phyloP scores from a whole-genome alignment of 371 early-diverging fungal species.

The Mortierella sp. region DNA sequence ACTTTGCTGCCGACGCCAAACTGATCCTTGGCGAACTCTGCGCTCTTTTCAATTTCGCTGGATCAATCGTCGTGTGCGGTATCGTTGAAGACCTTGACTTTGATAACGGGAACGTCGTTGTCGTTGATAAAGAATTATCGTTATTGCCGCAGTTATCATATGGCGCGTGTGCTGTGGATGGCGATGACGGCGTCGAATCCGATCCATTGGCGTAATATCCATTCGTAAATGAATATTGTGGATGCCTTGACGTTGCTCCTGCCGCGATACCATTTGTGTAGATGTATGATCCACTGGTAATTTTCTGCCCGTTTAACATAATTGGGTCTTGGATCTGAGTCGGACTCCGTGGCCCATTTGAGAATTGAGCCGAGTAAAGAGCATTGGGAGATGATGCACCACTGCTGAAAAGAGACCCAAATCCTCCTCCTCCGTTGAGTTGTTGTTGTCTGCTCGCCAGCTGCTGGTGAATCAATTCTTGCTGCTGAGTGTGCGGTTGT shows the following conservation, averaged over 20 bases:
- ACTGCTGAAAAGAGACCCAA: constrained; percentile 31
- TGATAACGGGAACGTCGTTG: constrained; percentile 1
- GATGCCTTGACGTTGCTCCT: constrained; percentile 22
- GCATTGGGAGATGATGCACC: constrained; percentile 13
- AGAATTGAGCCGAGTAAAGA: constrained; percentile 10
- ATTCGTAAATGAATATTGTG: constrained; percentile 20
- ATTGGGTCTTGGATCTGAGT: constrained; percentile 45
- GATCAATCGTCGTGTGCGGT: constrained; percentile 35
- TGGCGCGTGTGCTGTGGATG: constrained; percentile 3
- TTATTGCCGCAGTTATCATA: not conserved
- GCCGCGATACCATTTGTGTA: constrained; percentile 39
- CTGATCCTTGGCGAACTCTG: constrained; percentile 54
- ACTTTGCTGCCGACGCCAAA: constrained; percentile 47
- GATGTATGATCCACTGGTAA: constrained; percentile 46
- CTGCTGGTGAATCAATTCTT: constrained; percentile 52
- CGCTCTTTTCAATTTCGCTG: constrained; percentile 47
- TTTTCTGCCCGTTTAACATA: constrained; percentile 44
- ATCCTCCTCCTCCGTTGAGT: constrained; percentile 20
- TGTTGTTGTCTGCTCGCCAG: constrained; percentile 20
- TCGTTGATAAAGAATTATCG: not conserved
- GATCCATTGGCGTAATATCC: constrained; percentile 32
- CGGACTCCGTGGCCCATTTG: constrained; percentile 30
- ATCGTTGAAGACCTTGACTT: constrained; percentile 14
- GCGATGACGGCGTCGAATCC: not conserved
- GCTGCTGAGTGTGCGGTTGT: constrained; percentile 50